A percentile compares a stretch with the other conserved stretches of the same genome.
Conservation (phyloP, 192 early-diverging fungal genomes). For the Backusella circina region DNA sequence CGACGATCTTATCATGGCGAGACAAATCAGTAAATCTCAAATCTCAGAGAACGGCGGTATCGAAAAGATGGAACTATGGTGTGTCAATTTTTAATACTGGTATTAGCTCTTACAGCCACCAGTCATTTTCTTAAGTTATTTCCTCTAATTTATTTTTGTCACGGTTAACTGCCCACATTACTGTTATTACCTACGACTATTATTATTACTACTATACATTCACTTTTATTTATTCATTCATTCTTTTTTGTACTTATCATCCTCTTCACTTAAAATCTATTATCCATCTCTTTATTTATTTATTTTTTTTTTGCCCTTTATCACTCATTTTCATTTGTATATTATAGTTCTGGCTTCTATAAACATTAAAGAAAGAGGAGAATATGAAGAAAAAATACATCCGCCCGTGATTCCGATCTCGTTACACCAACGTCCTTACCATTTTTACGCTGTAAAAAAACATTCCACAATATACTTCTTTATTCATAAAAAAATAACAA, state of each 20-base stretch:
- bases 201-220: background rate
- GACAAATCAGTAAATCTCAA: constrained; percentile 48
- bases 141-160: background rate
- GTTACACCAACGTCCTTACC: background rate
- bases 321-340: background rate
- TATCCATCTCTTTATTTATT: background rate
- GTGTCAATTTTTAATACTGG: constrained; percentile 8
- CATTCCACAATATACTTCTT: background rate
- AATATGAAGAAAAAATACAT: background rate
- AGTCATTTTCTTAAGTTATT: background rate
- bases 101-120: background rate
- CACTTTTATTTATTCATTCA: background rate
- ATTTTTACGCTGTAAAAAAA: background rate
- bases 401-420: background rate
- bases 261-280: background rate
- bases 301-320: background rate
- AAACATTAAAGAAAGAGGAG: constrained; percentile 3
- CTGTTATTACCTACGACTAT: background rate
- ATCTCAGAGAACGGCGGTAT: constrained; percentile 38
- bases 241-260: background rate
- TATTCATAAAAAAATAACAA: background rate
- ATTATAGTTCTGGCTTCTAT: constrained; percentile 3
- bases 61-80: constrained; percentile 60
- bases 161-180: background rate
- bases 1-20: constrained; percentile 80